phyloP scores from a whole-genome alignment of 306 rosid genomes.

The Astragalus glycyphyllos region DNA sequence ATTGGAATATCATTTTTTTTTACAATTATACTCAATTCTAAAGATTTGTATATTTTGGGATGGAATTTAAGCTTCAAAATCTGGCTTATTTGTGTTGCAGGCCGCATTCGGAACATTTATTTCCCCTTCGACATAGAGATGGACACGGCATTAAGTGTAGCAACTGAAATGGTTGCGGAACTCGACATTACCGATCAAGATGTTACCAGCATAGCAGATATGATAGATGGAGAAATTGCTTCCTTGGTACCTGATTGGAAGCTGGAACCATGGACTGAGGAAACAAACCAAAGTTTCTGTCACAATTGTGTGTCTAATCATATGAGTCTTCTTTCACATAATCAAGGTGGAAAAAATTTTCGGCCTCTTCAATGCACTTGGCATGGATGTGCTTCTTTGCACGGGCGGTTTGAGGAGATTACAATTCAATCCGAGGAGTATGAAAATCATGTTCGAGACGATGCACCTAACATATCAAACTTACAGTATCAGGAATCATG shows the following conservation, averaged over 20 bases:
- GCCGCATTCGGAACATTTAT: slow-evolving; percentile 77
- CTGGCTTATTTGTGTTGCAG: slow-evolving; percentile 51
- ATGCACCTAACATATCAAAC: slow-evolving; percentile 45
- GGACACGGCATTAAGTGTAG: slow-evolving; percentile 88
- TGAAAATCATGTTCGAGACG: slow-evolving; percentile 49
- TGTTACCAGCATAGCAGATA: slow-evolving; percentile 84
- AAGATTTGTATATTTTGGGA: slow-evolving; percentile 21
- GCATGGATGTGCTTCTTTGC: slow-evolving; percentile 71
- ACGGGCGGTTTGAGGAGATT: slow-evolving; percentile 91
- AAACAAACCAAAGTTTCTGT: slow-evolving; percentile 66
- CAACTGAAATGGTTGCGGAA: slow-evolving; percentile 95
- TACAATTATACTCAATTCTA: slow-evolving; percentile 5
- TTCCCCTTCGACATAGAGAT: slow-evolving; percentile 81
- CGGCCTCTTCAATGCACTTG: slow-evolving; percentile 62
- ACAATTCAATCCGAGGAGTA: slow-evolving; percentile 65
- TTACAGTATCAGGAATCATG: slow-evolving; percentile 57
- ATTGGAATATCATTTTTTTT: background rate
- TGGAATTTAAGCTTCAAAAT: slow-evolving; percentile 30
- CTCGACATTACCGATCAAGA: slow-evolving; percentile 89
- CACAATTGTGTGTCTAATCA: slow-evolving; percentile 65
- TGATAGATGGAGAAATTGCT: slow-evolving; percentile 91
- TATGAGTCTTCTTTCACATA: slow-evolving; percentile 49
- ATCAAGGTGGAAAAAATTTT: slow-evolving; percentile 48
- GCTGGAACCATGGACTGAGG: slow-evolving; percentile 65
- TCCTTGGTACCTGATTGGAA: slow-evolving; percentile 86